These are phyloP conservation scores for Chalaropsis ovoidea DNA, from an alignment of 2,329 filamentous ascomycete genomes.

Conservation along the genomic window DNA sequence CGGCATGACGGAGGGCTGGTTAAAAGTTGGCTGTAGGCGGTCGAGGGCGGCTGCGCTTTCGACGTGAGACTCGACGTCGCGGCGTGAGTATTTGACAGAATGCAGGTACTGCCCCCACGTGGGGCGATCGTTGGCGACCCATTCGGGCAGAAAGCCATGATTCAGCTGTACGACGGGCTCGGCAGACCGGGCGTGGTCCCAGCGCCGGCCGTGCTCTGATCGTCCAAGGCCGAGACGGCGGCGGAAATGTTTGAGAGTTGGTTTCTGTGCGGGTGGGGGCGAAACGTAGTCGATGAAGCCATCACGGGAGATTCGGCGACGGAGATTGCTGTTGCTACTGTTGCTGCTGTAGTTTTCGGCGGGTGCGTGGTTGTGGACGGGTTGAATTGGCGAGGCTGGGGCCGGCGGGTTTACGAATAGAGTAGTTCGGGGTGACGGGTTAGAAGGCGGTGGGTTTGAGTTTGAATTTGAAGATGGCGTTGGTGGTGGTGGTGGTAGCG, in stretches of 20 bases:
- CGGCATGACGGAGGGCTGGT: conserved; percentile 32
- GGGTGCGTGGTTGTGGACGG: conserved; percentile 38
- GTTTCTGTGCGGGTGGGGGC: conserved; percentile 12
- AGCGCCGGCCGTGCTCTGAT: conserved; percentile 43
- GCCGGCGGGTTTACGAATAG: conserved; percentile 34
- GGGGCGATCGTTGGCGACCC: conserved; percentile 26
- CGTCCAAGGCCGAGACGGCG: conserved; percentile 23
- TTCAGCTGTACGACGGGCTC: conserved; percentile 44
- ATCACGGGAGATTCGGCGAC: conserved; percentile 40
- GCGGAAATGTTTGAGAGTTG: conserved; percentile 19
- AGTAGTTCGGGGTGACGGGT: conserved; percentile 32
- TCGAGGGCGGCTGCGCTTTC: conserved; percentile 40
- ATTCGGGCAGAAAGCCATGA: conserved; percentile 18
- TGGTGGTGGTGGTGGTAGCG: background rate
- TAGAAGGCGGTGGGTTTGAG: conserved; percentile 27
- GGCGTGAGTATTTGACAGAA: conserved; percentile 33
- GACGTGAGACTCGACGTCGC: conserved; percentile 41
- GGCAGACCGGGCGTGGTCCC: conserved; percentile 50
- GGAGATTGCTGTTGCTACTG: conserved; percentile 25
- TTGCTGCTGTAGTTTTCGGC: conserved; percentile 28
- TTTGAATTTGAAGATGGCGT: background rate
- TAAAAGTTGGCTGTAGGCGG: conserved; percentile 41
- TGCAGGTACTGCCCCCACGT: conserved; percentile 46
- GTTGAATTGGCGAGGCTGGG: conserved; percentile 33
- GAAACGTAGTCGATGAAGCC: conserved; percentile 37